phyloP scores from a whole-genome alignment of 1,284 basidiomycete genomes.

The Neotropicomus parvogracilis region DNA sequence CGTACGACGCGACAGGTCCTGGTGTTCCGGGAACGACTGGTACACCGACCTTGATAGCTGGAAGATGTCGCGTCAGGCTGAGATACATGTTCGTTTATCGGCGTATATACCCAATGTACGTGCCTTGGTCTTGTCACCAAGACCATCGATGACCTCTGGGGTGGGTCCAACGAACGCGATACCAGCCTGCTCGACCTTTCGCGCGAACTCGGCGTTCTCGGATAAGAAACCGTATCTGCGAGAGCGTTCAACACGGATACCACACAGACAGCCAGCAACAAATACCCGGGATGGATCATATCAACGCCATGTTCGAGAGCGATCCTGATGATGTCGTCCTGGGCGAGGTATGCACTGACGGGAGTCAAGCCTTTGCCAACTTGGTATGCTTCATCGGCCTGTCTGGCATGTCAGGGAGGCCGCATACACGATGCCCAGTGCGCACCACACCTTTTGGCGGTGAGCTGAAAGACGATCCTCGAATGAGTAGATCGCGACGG shows the following conservation, averaged over 20 bases:
- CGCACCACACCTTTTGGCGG: slow-evolving; percentile 83
- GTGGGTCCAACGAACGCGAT: slow-evolving; percentile 96
- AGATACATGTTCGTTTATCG: background rate
- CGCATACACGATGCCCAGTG: background rate
- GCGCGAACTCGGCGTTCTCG: slow-evolving; percentile 94
- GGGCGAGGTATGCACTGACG: slow-evolving; percentile 94
- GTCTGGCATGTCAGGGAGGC: slow-evolving; percentile 44
- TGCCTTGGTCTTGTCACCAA: slow-evolving; percentile 99
- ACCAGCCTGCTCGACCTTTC: slow-evolving; percentile 95
- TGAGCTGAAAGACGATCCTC: slow-evolving; percentile 98
- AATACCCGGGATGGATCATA: slow-evolving; percentile 97
- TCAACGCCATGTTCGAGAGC: slow-evolving; percentile 97
- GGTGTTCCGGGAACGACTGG: slow-evolving; percentile 98
- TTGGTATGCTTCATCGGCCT: slow-evolving; percentile 98
- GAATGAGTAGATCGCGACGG: slow-evolving; percentile 96
- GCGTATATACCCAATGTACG: slow-evolving; percentile 66
- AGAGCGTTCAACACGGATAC: slow-evolving; percentile 5
- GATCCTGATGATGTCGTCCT: slow-evolving; percentile 95
- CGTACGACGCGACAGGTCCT: slow-evolving; percentile 83
- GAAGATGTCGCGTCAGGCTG: slow-evolving; percentile 9
- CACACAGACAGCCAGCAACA: slow-evolving; percentile 3
- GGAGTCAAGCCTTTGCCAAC: slow-evolving; percentile 95
- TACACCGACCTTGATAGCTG: slow-evolving; percentile 84
- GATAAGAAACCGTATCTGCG: slow-evolving; percentile 93
- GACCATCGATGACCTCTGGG: slow-evolving; percentile 94